A percentile compares a stretch with the other conserved stretches of the same genome.
Conservation (phyloP, 1,139 yeast genomes). For the Entelexis paramagnoliae region DNA sequence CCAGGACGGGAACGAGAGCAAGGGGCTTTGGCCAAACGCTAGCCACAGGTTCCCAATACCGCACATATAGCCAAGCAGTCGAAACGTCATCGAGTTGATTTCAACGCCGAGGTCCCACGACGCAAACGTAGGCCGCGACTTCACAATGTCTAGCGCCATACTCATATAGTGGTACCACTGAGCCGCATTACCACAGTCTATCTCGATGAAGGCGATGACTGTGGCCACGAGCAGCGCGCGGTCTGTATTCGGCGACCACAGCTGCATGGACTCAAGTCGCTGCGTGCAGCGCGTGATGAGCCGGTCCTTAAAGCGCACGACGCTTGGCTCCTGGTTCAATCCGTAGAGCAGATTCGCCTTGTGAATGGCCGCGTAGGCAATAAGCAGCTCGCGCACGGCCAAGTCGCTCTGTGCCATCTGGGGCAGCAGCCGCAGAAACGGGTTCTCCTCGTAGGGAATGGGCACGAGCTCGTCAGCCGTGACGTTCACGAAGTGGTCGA, state of each 20-base stretch:
- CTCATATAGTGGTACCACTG: slow-evolving; percentile 13
- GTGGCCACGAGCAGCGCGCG: slow-evolving; percentile 43
- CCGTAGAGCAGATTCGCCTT: slow-evolving; percentile 25
- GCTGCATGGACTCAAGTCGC: slow-evolving; percentile 3
- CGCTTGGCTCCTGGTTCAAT: slow-evolving; percentile 3
- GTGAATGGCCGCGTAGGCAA: slow-evolving; percentile 60
- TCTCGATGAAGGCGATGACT: slow-evolving; percentile 32
- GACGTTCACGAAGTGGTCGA: slow-evolving; percentile 54
- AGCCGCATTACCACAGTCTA: slow-evolving; percentile 28
- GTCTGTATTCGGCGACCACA: slow-evolving; percentile 21
- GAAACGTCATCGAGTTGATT: slow-evolving; percentile 48
- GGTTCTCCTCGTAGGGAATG: slow-evolving; percentile 60
- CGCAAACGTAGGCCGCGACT: slow-evolving; percentile 11
- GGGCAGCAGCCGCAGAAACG: slow-evolving; percentile 56
- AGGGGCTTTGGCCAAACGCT: neutral
- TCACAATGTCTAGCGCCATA: slow-evolving; percentile 14
- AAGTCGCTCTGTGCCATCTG: slow-evolving; percentile 56
- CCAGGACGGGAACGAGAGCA: slow-evolving; percentile 19
- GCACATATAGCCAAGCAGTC: slow-evolving; percentile 68
- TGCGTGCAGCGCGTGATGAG: slow-evolving; percentile 4
- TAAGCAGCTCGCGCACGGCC: slow-evolving; percentile 45
- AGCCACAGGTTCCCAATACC: slow-evolving; percentile 42
- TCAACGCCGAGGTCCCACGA: slow-evolving; percentile 29
- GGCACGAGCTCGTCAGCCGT: slow-evolving; percentile 60
- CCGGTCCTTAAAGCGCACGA: neutral